Base-by-base conservation (phyloP, 2,329 filamentous ascomycete species). In the Nothomitra cinnamomea region DNA sequence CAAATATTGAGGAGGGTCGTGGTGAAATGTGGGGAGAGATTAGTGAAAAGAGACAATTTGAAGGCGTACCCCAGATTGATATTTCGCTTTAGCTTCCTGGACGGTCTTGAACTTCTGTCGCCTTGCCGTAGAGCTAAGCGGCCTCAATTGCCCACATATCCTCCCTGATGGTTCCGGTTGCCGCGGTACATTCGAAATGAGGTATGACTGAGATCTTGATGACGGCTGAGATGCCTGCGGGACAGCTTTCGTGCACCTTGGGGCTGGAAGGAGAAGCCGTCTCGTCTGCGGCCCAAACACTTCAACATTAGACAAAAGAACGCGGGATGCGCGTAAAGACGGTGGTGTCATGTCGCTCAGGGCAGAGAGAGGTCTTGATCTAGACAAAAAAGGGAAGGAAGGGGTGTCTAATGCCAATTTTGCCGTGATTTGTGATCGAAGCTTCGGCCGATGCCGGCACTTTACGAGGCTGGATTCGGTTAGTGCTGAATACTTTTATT, bases 51-150 rank as follows among this genome's bases (percentile, higher is more conserved):
- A 52, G 54, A 55, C 43, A 41, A 58, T 57, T n/a, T 17, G n/a
- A 10, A 22, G n/a, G 61, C 67, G 58, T 64, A 70, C 69, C 32
- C 72, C 72, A 42, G 68, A 66, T 51, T 65, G 66, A 59, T 71
- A 65, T 28, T 66, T 63, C 41, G 70, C 62, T 57, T 69, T 70
- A 25, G 69, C 69, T 61, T 73, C 65, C 61, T 72, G 58, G 17
- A 72, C 65, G 13, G 70, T 69, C 57, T 69, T 70, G 60, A 65
- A 55, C n/a, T 36, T 42, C 28, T 36, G 52, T 15, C 28, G 28
- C 28, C 17, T 21, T 19, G n/a, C 2, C 15, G 45, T 49, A 15
- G 25, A 35, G 17, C 24, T 32, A 49, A 49, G 28, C 2, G 2
- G 5, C 45, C 45, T 49, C 22, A n/a, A 17, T 7, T 49, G 45